phyloP scores from a whole-genome alignment of 495 filamentous ascomycete genomes.

The Penicillium tannophilum region DNA sequence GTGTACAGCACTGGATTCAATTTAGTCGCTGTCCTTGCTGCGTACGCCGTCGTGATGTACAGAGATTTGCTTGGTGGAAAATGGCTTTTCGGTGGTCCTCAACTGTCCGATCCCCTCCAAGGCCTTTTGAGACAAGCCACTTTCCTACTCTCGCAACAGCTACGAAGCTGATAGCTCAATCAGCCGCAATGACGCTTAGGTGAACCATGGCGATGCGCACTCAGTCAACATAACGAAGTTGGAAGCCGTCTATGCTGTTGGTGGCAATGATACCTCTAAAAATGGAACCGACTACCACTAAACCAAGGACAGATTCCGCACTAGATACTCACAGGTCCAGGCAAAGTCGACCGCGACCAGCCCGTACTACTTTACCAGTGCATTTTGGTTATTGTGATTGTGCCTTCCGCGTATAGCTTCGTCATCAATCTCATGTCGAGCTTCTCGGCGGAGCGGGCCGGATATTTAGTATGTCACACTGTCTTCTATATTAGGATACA shows the following conservation, averaged over 20 bases:
- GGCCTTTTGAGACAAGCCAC: conserved; percentile 18
- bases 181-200: conserved; percentile 6
- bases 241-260: conserved; percentile 10
- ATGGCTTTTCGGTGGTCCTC: conserved; percentile 27
- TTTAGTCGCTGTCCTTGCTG: conserved; percentile 22
- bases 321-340: conserved; percentile 35
- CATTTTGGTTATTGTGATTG: no score
- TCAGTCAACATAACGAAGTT: conserved; percentile 15
- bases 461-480: conserved; percentile 9
- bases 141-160: conserved; percentile 30
- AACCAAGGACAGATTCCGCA: conserved; percentile 14
- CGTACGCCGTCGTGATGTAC: conserved; percentile 26
- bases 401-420: conserved; percentile 43
- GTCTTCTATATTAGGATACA: not conserved
- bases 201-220: conserved; percentile 15
- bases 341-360: conserved; percentile 40
- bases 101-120: conserved; percentile 11
- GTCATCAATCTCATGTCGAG: conserved; percentile 22
- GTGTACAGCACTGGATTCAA: conserved; percentile 18
- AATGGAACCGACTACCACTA: conserved; percentile 12
- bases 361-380: conserved; percentile 48
- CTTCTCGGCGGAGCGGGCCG: conserved; percentile 11
- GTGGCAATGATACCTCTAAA: conserved; percentile 14
- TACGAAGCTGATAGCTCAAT: conserved; percentile 27
- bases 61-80: conserved; percentile 21